Percentiles rank a stretch among this genome's conserved stretches.
These are phyloP conservation scores for Dactylonectria macrodidyma DNA, from an alignment of 2,329 filamentous ascomycete genomes.

Conservation along the genomic window DNA sequence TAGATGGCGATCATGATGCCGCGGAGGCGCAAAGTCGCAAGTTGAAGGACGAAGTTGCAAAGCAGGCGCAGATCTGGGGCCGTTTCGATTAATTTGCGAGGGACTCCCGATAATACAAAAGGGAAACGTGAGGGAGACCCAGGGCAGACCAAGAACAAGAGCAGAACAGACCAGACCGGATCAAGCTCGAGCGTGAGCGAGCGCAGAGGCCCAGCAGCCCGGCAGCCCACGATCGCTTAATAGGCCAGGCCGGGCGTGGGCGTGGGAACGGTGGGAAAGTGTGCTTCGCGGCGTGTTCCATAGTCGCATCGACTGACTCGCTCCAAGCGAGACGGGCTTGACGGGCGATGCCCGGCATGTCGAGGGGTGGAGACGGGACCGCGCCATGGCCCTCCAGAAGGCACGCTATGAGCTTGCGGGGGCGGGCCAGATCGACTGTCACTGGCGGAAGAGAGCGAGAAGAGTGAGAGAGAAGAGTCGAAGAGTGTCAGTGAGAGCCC, in stretches of 20 bases:
- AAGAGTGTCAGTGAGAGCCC: conserved; percentile 12
- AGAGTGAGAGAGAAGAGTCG: background rate
- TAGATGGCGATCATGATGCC: conserved; percentile 27
- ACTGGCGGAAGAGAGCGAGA: conserved; percentile 15
- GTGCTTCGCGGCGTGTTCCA: conserved; percentile 10
- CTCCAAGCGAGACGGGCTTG: conserved; percentile 23
- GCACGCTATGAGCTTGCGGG: conserved; percentile 45
- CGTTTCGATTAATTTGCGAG: background rate
- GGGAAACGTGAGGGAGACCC: background rate
- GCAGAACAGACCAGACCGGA: background rate
- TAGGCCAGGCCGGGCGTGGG: conserved; percentile 35
- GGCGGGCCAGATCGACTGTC: conserved; percentile 43
- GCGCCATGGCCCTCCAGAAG: conserved; percentile 35
- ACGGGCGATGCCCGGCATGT: conserved; percentile 28
- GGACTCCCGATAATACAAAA: background rate
- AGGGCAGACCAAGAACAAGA: conserved; percentile 11
- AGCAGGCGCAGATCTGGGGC: background rate
- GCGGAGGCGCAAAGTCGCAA: conserved; percentile 1
- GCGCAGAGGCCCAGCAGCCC: conserved; percentile 5
- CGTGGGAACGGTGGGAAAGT: background rate
- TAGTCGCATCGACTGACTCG: conserved; percentile 43
- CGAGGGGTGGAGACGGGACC: conserved; percentile 37
- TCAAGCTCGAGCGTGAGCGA: conserved; percentile 19
- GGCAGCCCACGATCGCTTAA: conserved; percentile 46
- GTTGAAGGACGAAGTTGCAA: conserved; percentile 1